Evolutionary conservation across 169 alveolate species (phyloP), one percentile per base, ranked within the genome.

Genomic region (Perkinsus marinus): DNA sequence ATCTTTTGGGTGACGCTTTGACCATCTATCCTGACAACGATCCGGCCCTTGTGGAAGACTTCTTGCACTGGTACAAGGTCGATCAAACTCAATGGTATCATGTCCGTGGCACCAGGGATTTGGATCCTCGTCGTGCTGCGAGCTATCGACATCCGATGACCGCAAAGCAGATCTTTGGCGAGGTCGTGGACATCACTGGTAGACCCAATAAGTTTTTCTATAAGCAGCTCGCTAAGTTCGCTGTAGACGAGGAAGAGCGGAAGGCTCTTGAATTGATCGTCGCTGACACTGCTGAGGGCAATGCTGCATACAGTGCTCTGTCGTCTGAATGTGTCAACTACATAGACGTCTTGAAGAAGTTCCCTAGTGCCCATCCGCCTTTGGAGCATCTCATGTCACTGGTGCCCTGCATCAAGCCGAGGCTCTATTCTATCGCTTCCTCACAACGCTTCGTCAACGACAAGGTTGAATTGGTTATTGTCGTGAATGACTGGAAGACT

Each of bases 361-460:
- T 92, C 89, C 79, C 79, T 39, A 90, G 93, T 0, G 93, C 93
- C 41, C 90, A 92, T 37, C 95, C 94, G 19, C 57, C 92, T 39
- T 39, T 93, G 30, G 92, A 46, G 68, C 95, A 93, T 39, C 93
- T 93, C 38, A 89, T 93, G 46, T 91, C 89, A 69, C 22, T 92
- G 22, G 90, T 93, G 36, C 95, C 95, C n/a, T 90, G 91, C 43
- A 89, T 93, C 34, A 93, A 93, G 57, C 91, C 95, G 16, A 89
- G 95, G 46, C 91, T 90, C 36, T 93, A 93, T 68, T 93, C 95
- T n/a, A 93, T 93, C 43, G 95, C 95, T 6, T 92, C 94, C 41
- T 93, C 92, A 17, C 90, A 36, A 57, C 90, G 93, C 30, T 92
- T 39, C 79, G 46, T 90, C 34, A 68, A 68, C 89, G 93, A 91